Evolutionary conservation across 2,329 filamentous ascomycete genomes (phyloP).

Genomic region (Furcasterigmium furcatum): DNA sequence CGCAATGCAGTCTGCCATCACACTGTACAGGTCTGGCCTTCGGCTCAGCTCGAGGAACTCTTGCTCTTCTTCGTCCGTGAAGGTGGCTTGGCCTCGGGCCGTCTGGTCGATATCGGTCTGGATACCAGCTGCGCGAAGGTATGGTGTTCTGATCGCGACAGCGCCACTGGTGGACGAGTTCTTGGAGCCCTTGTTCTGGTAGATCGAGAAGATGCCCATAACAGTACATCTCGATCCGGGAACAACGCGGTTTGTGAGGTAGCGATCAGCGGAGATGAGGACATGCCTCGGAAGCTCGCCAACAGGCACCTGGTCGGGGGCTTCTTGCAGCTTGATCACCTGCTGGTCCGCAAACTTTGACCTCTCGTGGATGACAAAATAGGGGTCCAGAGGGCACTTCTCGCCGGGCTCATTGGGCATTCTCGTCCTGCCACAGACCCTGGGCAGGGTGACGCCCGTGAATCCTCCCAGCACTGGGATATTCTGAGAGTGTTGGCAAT

Average conservation of each 20-base stretch:
- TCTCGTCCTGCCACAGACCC: constrained; percentile 66
- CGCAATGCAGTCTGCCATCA: constrained; percentile 89
- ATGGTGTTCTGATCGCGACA: constrained; percentile 93
- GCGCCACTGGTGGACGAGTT: constrained; percentile 71
- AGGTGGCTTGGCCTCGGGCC: constrained; percentile 77
- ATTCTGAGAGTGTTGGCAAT: constrained; percentile 70
- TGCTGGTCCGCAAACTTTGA: constrained; percentile 96
- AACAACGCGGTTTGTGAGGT: constrained; percentile 92
- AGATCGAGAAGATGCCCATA: constrained; percentile 97
- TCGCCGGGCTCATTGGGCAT: constrained; percentile 64
- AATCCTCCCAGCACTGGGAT: constrained; percentile 82
- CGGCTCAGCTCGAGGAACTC: constrained; percentile 91
- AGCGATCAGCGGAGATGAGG: constrained; percentile 92
- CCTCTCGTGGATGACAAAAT: constrained; percentile 92
- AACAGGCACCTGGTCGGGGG: constrained; percentile 94
- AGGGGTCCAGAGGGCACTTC: constrained; percentile 88
- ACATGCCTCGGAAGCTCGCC: constrained; percentile 95
- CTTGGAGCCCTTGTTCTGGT: constrained; percentile 86
- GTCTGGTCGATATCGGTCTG: constrained; percentile 88
- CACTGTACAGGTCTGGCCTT: constrained; percentile 84
- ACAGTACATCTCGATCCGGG: constrained; percentile 92
- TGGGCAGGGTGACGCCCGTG: constrained; percentile 78
- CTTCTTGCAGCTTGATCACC: constrained; percentile 96
- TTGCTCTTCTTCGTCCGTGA: constrained; percentile 94
- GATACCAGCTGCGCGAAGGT: constrained; percentile 88